phyloP scores from a whole-genome alignment of 1,284 basidiomycete species.

The Microbotryomycetes sp. region DNA sequence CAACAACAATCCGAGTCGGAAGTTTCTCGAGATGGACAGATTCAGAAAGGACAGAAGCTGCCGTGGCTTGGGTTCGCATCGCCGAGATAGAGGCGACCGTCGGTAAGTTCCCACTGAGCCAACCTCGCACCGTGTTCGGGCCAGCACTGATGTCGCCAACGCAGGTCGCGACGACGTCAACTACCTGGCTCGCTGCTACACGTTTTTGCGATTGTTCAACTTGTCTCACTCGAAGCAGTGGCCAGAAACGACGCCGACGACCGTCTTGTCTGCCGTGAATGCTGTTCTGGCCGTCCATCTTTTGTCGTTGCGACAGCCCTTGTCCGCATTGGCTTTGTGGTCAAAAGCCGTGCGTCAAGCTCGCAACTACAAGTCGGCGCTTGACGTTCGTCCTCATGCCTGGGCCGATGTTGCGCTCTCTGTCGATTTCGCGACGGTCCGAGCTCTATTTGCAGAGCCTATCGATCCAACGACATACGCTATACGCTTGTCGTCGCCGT shows the following conservation, averaged over 20 bases:
- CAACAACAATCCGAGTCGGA: not conserved
- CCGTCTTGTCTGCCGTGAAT: constrained; percentile 17
- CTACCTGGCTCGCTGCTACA: constrained; percentile 26
- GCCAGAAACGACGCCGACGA: constrained; percentile 12
- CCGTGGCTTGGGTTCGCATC: constrained; percentile 30
- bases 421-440: constrained; percentile 18
- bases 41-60: constrained; percentile 13
- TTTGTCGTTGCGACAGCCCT: constrained; percentile 7
- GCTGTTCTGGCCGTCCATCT: constrained; percentile 28
- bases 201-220: constrained; percentile 30
- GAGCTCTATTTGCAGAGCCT: constrained; percentile 9
- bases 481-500: constrained; percentile 5
- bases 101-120: constrained; percentile 8
- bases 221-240: constrained; percentile 26
- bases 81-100: constrained; percentile 32
- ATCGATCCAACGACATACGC: not conserved
- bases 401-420: constrained; percentile 30
- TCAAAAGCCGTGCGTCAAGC: constrained; percentile 8
- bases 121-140: not conserved
- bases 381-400: constrained; percentile 1
- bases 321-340: constrained; percentile 25
- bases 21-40: not conserved
- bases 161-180: constrained; percentile 18
- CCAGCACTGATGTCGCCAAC: not conserved
- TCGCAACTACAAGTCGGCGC: constrained; percentile 16